Evolutionary conservation across 1,284 basidiomycete species (phyloP).

Genomic region (Limonomyces culmigenus): DNA sequence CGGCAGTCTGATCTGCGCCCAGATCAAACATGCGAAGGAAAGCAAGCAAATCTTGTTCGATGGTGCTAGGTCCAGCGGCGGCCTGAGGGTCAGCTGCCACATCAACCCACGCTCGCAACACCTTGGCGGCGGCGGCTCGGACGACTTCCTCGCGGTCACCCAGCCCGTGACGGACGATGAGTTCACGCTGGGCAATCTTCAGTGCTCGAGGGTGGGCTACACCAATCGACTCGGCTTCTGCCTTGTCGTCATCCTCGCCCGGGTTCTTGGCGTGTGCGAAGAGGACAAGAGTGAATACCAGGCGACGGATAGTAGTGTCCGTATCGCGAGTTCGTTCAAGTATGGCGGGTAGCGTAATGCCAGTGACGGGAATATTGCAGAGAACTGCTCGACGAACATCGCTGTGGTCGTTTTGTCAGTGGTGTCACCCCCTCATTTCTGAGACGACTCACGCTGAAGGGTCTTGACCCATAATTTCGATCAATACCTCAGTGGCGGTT

Average conservation of each 20-base stretch:
- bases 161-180: constrained; percentile 67
- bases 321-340: constrained; percentile 76
- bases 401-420: constrained; percentile 20
- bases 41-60: constrained; percentile 23
- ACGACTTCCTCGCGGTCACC: constrained; percentile 82
- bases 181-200: constrained; percentile 63
- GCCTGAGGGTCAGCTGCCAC: constrained; percentile 20
- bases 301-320: constrained; percentile 69
- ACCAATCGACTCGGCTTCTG: constrained; percentile 19
- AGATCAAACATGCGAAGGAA: constrained; percentile 55
- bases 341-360: constrained; percentile 45
- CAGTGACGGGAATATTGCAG: constrained; percentile 56
- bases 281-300: constrained; percentile 64
- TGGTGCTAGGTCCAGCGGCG: constrained; percentile 8
- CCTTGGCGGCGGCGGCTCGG: constrained; percentile 58
- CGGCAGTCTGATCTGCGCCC: constrained; percentile 36
- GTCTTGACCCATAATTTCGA: constrained; percentile 65
- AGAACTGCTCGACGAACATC: constrained; percentile 86
- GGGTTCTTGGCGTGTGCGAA: constrained; percentile 12
- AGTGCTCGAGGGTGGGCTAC: constrained; percentile 54
- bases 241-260: constrained; percentile 4
- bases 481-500: constrained; percentile 48
- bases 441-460: constrained; percentile 51
- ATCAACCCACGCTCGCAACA: constrained; percentile 70
- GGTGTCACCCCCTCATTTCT: not conserved